A percentile compares a stretch with the other conserved stretches of the same genome.
phyloP scores from a whole-genome alignment of 352 stramenopile genomes.

The Globisporangium uncinulatum region DNA sequence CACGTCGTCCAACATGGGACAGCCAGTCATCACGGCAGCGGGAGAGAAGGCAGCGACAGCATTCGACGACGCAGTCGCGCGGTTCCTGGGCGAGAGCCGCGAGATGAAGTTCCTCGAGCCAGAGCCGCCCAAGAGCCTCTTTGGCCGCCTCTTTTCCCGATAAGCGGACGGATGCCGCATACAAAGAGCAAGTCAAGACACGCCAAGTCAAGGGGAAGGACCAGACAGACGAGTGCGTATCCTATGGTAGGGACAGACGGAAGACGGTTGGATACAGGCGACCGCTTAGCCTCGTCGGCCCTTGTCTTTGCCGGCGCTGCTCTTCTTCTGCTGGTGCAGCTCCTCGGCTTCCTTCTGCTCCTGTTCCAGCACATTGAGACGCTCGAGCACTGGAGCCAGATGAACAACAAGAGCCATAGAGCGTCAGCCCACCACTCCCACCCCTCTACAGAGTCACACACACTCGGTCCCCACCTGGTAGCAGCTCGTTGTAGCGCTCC shows the following conservation, averaged over 20 bases:
- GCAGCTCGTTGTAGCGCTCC: constrained; percentile 71
- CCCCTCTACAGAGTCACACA: background rate
- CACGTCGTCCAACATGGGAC: constrained; percentile 91
- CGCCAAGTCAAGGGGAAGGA: background rate
- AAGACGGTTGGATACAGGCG: constrained; percentile 8
- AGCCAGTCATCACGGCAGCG: constrained; percentile 83
- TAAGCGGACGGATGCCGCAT: constrained; percentile 18
- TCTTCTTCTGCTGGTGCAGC: constrained; percentile 64
- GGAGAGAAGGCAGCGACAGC: constrained; percentile 69
- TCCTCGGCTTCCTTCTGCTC: constrained; percentile 80
- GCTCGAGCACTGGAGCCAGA: constrained; percentile 46
- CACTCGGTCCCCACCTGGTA: constrained; percentile 41
- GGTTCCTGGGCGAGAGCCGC: constrained; percentile 85
- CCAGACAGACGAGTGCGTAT: background rate
- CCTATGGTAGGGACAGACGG: background rate
- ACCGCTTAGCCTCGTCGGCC: constrained; percentile 37
- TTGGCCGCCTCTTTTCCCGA: constrained; percentile 64
- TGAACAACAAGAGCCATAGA: constrained; percentile 8
- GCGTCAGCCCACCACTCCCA: constrained; percentile 1
- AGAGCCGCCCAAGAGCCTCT: constrained; percentile 74
- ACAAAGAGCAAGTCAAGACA: background rate
- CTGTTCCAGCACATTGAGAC: constrained; percentile 70
- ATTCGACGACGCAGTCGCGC: constrained; percentile 88
- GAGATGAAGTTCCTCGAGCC: constrained; percentile 86
- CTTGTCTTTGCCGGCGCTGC: constrained; percentile 51